Conservation (phyloP, 2,329 filamentous ascomycete genomes). For the Fusarium sp. region DNA sequence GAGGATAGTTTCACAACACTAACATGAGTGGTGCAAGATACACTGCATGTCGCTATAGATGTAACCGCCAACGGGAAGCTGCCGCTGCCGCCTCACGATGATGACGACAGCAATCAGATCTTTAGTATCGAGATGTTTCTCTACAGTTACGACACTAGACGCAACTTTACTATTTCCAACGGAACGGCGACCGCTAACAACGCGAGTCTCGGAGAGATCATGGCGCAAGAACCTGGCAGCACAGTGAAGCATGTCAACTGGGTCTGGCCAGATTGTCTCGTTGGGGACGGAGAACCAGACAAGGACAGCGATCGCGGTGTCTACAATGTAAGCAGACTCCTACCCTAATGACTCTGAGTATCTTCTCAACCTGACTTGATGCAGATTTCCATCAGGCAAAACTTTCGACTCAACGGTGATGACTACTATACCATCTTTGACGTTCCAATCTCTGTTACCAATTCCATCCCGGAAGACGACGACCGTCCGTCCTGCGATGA, state of each 20-base stretch:
- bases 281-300: constrained; percentile 67
- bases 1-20: constrained; percentile 3
- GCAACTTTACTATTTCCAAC: constrained; percentile 78
- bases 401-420: constrained; percentile 73
- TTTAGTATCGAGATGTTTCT: constrained; percentile 77
- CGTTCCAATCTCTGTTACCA: constrained; percentile 76
- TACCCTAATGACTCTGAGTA: neutral
- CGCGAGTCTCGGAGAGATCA: constrained; percentile 67
- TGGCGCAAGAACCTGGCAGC: constrained; percentile 73
- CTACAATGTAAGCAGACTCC: constrained; percentile 69
- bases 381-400: constrained; percentile 78
- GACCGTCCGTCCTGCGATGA: constrained; percentile 63
- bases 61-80: constrained; percentile 75
- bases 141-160: constrained; percentile 71
- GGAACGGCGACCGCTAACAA: constrained; percentile 66
- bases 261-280: constrained; percentile 77
- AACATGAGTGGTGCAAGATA: constrained; percentile 53
- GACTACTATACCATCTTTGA: constrained; percentile 79
- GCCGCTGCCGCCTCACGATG: constrained; percentile 67
- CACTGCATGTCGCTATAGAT: constrained; percentile 75
- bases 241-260: constrained; percentile 82
- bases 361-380: constrained; percentile 8
- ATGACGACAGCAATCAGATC: constrained; percentile 68
- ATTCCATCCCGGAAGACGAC: constrained; percentile 65
- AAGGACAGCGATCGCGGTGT: constrained; percentile 64